Percentiles rank a stretch among this genome's conserved stretches.
Conservation (phyloP, 164 flowering plant species). For the Magnolia officinalis region DNA sequence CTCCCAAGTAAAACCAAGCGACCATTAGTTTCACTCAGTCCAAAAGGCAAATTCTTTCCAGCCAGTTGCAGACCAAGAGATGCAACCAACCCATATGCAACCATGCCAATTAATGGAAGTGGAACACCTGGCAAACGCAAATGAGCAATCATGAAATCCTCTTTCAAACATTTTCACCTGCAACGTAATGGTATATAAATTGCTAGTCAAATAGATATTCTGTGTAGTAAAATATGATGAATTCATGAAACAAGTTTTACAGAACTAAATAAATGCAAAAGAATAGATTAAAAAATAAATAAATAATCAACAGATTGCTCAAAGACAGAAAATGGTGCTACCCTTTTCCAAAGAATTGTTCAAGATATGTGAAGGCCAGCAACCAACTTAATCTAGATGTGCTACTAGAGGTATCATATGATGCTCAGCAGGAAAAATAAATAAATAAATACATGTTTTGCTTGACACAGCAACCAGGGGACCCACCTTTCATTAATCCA, state of each 20-base stretch:
- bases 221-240: not conserved
- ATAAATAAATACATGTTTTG: no score
- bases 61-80: slow-evolving; percentile 54
- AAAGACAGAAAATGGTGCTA: not conserved
- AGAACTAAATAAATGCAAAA: not conserved
- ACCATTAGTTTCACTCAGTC: slow-evolving; percentile 46
- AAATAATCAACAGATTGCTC: not conserved
- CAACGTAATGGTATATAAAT: slow-evolving; percentile 11
- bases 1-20: slow-evolving; percentile 60
- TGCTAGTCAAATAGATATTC: not conserved
- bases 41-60: slow-evolving; percentile 43
- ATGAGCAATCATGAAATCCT: slow-evolving; percentile 24
- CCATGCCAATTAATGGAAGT: slow-evolving; percentile 84
- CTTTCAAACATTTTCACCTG: slow-evolving; percentile 25
- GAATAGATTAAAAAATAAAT: not conserved
- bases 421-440: no score
- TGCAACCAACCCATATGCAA: slow-evolving; percentile 70
- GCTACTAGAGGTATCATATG: not conserved
- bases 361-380: not conserved
- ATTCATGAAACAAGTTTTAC: not conserved
- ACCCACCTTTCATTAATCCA: not conserved
- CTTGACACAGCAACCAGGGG: not conserved
- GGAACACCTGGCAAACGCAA: slow-evolving; percentile 79
- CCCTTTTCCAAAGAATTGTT: not conserved
- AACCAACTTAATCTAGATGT: not conserved